phyloP scores from a whole-genome alignment of 805 yeast species.

The Wickerhamomyces canadensis region DNA sequence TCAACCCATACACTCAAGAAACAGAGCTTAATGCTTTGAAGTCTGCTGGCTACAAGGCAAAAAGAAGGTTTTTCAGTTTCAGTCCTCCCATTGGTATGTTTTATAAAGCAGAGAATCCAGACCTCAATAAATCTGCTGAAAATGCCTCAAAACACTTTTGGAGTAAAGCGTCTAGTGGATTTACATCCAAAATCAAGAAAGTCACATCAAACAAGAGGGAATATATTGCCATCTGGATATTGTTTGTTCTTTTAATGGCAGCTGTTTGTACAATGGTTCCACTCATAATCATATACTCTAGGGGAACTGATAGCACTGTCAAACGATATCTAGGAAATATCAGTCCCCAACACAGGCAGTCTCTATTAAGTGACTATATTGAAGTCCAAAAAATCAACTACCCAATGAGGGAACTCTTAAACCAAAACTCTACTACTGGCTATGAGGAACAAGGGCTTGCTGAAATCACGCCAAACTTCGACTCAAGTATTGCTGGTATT shows the following conservation, averaged over 20 bases:
- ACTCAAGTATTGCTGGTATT: constrained; percentile 15
- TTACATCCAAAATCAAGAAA: background rate
- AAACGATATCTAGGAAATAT: constrained; percentile 25
- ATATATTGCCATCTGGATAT: constrained; percentile 14
- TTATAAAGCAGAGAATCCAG: constrained; percentile 14
- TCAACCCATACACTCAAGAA: constrained; percentile 7
- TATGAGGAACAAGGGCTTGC: too few species aligned
- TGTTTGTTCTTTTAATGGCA: constrained; percentile 14
- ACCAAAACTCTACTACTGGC: too few species aligned
- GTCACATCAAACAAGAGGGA: constrained; percentile 1
- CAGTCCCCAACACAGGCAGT: constrained; percentile 19
- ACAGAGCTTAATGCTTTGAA: constrained; percentile 11
- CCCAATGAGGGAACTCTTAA: too few species aligned
- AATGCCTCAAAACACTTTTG: constrained; percentile 2
- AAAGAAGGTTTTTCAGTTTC: background rate
- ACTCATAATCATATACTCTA: constrained; percentile 21
- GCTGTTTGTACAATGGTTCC: constrained; percentile 16
- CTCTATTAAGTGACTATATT: constrained; percentile 12
- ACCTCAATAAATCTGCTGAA: constrained; percentile 8
- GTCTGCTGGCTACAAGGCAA: background rate
- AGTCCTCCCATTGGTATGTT: constrained; percentile 10
- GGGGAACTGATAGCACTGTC: constrained; percentile 28
- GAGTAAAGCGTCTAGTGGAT: constrained; percentile 1
- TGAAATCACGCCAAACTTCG: constrained; percentile 2
- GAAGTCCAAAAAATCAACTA: background rate